Evolutionary conservation across 2,329 filamentous ascomycete genomes (phyloP).

Genomic region (Fusarium keratoplasticum): DNA sequence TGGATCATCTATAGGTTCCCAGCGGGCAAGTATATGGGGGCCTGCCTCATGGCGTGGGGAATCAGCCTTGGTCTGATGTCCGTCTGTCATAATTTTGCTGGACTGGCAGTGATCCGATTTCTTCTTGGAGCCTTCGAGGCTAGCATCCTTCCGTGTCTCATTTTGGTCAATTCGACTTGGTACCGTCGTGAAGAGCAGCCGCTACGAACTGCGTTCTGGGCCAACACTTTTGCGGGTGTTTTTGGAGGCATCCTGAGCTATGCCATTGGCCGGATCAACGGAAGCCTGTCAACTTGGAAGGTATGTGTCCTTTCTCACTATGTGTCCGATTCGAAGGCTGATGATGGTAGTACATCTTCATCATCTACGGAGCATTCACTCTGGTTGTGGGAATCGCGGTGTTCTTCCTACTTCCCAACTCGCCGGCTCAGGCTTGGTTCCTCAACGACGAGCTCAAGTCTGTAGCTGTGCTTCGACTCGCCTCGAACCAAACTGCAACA

Average conservation of each 20-base stretch:
- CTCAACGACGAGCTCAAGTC: conserved; percentile 10
- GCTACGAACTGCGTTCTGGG: conserved; percentile 45
- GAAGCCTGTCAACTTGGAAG: conserved; percentile 23
- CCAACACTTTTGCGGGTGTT: conserved; percentile 43
- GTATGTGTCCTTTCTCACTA: background rate
- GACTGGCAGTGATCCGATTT: conserved; percentile 41
- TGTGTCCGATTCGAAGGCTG: background rate
- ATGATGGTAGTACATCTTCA: conserved; percentile 26
- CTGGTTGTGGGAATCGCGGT: background rate
- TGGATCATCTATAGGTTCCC: conserved; percentile 26
- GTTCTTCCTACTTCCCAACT: background rate
- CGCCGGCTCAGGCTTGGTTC: background rate
- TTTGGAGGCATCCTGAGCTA: conserved; percentile 45
- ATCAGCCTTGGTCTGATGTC: conserved; percentile 34
- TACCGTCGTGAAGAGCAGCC: conserved; percentile 46
- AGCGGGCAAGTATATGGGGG: conserved; percentile 21
- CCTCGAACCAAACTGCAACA: background rate
- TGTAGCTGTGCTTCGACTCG: background rate
- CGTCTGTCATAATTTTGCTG: conserved; percentile 34
- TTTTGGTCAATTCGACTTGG: conserved; percentile 44
- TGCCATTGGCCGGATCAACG: conserved; percentile 42
- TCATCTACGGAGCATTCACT: conserved; percentile 32
- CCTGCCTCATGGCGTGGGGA: conserved; percentile 33
- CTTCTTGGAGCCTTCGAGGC: conserved; percentile 44
- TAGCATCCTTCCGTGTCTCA: conserved; percentile 36